Conservation (phyloP, 2,329 filamentous ascomycete genomes). For the Penicillium verrucosum region DNA sequence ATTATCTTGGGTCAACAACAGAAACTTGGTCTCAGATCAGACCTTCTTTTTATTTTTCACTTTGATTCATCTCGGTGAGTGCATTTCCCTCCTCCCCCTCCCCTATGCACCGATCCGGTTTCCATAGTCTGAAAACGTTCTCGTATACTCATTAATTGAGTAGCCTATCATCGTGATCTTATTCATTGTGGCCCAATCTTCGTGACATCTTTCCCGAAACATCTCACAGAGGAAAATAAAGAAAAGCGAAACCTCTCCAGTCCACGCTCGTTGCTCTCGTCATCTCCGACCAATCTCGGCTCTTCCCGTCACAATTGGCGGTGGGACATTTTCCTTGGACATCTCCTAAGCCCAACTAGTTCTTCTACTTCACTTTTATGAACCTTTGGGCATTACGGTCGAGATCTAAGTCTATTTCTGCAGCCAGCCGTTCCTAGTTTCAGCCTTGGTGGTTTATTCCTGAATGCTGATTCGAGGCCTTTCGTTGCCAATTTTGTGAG, state of each 20-base stretch:
- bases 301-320: conserved; percentile 8
- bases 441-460: conserved; percentile 26
- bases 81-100: conserved; percentile 5
- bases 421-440: conserved; percentile 32
- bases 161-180: conserved; percentile 33
- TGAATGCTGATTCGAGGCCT: conserved; percentile 38
- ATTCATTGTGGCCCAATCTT: conserved; percentile 29
- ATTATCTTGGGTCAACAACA: conserved; percentile 28
- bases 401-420: conserved; percentile 26
- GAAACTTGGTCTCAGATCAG: conserved; percentile 15
- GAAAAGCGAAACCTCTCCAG: conserved; percentile 28
- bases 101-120: conserved; percentile 31
- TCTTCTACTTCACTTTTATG: conserved; percentile 16
- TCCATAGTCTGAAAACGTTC: conserved; percentile 20
- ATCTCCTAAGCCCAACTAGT: conserved; percentile 17
- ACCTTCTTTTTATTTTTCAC: conserved; percentile 13
- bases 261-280: conserved; percentile 17
- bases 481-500: conserved; percentile 31
- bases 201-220: conserved; percentile 32
- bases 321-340: conserved; percentile 12
- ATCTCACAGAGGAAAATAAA: conserved; percentile 12
- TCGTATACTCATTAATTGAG: conserved; percentile 35
- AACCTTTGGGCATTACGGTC: conserved; percentile 24
- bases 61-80: conserved; percentile 24
- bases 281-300: conserved; percentile 10